Evolutionary conservation across 129 eudicot genomes (phyloP), one percentile per base, ranked within the genome.

Genomic region (Artemisia tridentata): DNA sequence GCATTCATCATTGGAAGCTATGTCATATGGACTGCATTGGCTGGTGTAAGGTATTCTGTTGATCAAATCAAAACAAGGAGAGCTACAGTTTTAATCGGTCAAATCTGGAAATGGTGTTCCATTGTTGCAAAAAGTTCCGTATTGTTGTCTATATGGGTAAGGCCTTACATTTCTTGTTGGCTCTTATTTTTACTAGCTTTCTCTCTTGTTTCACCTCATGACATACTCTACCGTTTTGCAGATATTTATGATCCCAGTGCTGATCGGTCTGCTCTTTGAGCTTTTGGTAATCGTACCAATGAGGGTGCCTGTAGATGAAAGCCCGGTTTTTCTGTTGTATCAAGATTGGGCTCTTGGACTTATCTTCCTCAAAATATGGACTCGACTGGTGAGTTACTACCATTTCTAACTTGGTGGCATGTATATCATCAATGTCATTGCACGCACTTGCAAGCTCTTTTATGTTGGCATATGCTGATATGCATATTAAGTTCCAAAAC

Each of bases 271-370:
- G 81, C 88, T 92, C 51, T 92, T 92, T 78, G 98, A 92, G 81
- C 96, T 92, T 25, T 67, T 92, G 68, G 91, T 92, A 14, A 88
- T 92, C 43, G 98, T 92, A 67, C 98, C 98, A 6, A 88, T 86
- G 96, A 84, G 98, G 47, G 98, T 92, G 20, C 96, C 98, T 0
- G 83, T 88, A 47, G 96, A 92, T 72, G 96, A 92, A 78, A 92
- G 98, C 75, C 96, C 96, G 6, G 96, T 88, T 34, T 92, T 92
- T 78, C 95, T 88, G 21, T 67, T 92, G 47, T 92, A 92, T 79
- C 98, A 92, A 74, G 98, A 92, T 72, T 92, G 98, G 98, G 98
- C 96, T 60, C 78, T 92, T 41, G 96, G 98, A 27, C 88, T 92
- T 0, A 86, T 89, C 59, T 92, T 92, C 78, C 86, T 92, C 5